Percentiles rank a stretch among this genome's conserved stretches.
These are phyloP conservation scores for Mycena venus DNA, from an alignment of 768 basidiomycete genomes.

Conservation along the genomic window DNA sequence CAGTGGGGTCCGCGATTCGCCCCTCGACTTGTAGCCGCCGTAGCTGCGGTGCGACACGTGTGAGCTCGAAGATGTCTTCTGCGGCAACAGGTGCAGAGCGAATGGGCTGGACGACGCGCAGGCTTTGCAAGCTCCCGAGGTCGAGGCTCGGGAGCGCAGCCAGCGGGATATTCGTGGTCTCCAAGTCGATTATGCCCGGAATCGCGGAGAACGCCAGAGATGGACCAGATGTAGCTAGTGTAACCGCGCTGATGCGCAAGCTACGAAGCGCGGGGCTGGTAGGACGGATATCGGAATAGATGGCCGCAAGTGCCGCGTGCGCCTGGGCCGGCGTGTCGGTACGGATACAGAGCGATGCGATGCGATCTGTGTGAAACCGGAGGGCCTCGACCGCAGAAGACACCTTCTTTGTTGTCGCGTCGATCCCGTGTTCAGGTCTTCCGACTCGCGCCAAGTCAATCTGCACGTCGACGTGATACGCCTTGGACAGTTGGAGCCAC, in stretches of 20 bases:
- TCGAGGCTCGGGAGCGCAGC: slow-evolving; percentile 33
- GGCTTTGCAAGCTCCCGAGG: slow-evolving; percentile 31
- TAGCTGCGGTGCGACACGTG: slow-evolving; percentile 34
- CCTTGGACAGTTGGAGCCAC: slow-evolving; percentile 47
- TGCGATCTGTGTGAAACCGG: slow-evolving; percentile 26
- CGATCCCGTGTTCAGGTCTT: background rate
- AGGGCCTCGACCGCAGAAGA: slow-evolving; percentile 15
- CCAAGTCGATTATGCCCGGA: slow-evolving; percentile 24
- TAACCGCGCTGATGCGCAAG: slow-evolving; percentile 13
- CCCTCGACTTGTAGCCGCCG: slow-evolving; percentile 38
- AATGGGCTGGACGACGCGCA: slow-evolving; percentile 41
- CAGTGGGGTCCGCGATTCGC: slow-evolving; percentile 31
- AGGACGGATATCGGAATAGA: slow-evolving; percentile 27
- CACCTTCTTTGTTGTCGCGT: background rate
- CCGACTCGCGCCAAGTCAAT: slow-evolving; percentile 27
- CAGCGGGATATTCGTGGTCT: slow-evolving; percentile 42
- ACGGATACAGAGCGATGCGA: slow-evolving; percentile 32
- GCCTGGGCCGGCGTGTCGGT: slow-evolving; percentile 38
- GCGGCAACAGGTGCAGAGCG: slow-evolving; percentile 39
- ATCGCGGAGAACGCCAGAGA: slow-evolving; percentile 23
- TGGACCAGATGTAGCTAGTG: slow-evolving; percentile 7
- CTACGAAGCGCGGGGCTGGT: slow-evolving; percentile 11
- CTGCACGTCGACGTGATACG: slow-evolving; percentile 39
- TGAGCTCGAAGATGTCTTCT: slow-evolving; percentile 32
- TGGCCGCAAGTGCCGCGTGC: slow-evolving; percentile 30